Evolutionary conservation across 352 stramenopile species (phyloP).

Genomic region (Globisporangium barbulae): DNA sequence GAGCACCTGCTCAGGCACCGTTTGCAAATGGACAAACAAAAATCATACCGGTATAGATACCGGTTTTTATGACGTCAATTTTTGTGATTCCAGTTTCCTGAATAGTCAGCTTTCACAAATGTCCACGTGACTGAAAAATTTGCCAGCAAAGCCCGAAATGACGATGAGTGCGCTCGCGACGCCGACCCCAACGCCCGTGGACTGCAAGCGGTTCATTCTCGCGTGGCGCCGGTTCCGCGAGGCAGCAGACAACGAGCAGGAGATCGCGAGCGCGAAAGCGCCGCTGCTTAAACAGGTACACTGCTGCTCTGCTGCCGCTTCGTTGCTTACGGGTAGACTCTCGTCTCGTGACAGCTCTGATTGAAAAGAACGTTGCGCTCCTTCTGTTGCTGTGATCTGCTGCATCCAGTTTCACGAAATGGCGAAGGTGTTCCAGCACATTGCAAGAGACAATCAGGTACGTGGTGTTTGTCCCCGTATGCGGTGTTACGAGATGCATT

Average conservation of each 20-base stretch:
- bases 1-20: no score
- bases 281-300: constrained; percentile 10
- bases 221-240: constrained; percentile 49
- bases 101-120: no score
- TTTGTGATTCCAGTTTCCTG: no score
- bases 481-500: not conserved
- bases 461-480: not conserved
- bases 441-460: constrained; percentile 1
- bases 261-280: not conserved
- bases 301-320: not conserved
- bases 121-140: no score
- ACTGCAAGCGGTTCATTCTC: constrained; percentile 58
- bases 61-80: no score
- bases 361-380: not conserved
- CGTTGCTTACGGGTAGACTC: not conserved
- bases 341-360: not conserved
- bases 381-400: not conserved
- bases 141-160: not conserved
- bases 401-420: constrained; percentile 9
- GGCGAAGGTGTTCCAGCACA: constrained; percentile 6
- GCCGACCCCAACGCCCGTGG: constrained; percentile 13
- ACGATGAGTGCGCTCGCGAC: not conserved
- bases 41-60: no score
- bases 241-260: not conserved
- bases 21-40: no score